These are phyloP conservation scores for Magnolia officinalis DNA, from an alignment of 164 flowering plant genomes.

Conservation along the genomic window DNA sequence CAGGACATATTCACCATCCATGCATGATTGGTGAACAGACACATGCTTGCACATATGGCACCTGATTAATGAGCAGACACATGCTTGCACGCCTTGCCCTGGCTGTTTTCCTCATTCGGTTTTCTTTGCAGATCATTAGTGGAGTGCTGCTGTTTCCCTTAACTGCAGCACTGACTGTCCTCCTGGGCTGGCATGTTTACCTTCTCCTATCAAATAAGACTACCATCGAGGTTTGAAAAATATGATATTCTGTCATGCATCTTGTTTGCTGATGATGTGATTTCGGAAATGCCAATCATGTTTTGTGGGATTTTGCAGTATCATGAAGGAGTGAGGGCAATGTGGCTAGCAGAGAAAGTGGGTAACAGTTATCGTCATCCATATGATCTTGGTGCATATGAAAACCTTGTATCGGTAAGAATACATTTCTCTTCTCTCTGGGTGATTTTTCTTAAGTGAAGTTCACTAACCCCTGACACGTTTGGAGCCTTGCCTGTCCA, in stretches of 20 bases:
- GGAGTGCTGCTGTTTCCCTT: slow-evolving; percentile 64
- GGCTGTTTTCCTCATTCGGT: no score
- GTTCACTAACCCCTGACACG: not conserved
- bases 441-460: not conserved
- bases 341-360: slow-evolving; percentile 93
- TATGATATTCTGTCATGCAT: not conserved
- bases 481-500: not conserved
- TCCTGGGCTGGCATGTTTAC: slow-evolving; percentile 81
- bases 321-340: slow-evolving; percentile 97
- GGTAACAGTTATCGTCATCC: slow-evolving; percentile 75
- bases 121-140: slow-evolving; percentile 55
- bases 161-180: slow-evolving; percentile 57
- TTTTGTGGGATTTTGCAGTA: slow-evolving; percentile 42
- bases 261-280: not conserved
- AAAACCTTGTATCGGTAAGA: slow-evolving; percentile 71
- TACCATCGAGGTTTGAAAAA: slow-evolving; percentile 74
- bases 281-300: not conserved
- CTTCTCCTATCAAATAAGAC: slow-evolving; percentile 80
- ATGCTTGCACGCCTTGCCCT: no score
- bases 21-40: not conserved
- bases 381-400: slow-evolving; percentile 76
- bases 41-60: not conserved
- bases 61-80: no score
- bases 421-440: not conserved
- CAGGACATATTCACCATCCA: not conserved